A percentile compares a stretch with the other conserved stretches of the same genome.
phyloP scores from a whole-genome alignment of 2,329 filamentous ascomycete species.

The Cytospora piceae region DNA sequence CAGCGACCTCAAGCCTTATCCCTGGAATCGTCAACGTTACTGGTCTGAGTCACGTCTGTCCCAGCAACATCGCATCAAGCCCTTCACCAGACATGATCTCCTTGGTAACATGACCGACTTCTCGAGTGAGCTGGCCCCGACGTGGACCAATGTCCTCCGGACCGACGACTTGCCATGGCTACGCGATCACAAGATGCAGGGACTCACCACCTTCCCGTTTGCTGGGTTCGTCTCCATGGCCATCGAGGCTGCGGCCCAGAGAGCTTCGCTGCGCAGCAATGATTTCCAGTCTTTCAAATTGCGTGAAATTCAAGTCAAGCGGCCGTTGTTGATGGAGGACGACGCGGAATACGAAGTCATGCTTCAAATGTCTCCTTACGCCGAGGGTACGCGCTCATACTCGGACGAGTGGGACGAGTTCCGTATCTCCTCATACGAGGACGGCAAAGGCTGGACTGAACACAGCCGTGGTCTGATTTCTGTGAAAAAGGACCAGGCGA shows the following conservation, averaged over 20 bases:
- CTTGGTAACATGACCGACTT: constrained; percentile 41
- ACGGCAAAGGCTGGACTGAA: constrained; percentile 37
- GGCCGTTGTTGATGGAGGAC: constrained; percentile 39
- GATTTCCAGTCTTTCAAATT: constrained; percentile 34
- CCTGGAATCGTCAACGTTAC: constrained; percentile 50
- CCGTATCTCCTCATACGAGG: constrained; percentile 38
- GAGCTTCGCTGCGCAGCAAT: constrained; percentile 30
- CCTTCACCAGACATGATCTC: constrained; percentile 44
- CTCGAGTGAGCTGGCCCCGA: constrained; percentile 38
- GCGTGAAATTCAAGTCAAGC: constrained; percentile 36
- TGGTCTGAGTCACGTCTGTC: constrained; percentile 45
- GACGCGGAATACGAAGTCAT: constrained; percentile 37
- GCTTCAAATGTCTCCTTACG: constrained; percentile 32
- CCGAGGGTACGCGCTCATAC: constrained; percentile 30
- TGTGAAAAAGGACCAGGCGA: constrained; percentile 16
- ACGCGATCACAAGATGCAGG: constrained; percentile 23
- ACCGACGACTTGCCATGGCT: constrained; percentile 13
- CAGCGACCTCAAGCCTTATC: constrained; percentile 47
- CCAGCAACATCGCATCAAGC: constrained; percentile 40
- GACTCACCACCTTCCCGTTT: constrained; percentile 47
- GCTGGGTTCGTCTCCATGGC: constrained; percentile 49
- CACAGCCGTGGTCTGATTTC: constrained; percentile 37
- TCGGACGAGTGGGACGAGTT: constrained; percentile 38
- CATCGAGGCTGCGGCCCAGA: constrained; percentile 39
- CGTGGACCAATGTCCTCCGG: constrained; percentile 43